Conservation (phyloP, 2,329 filamentous ascomycete species). For the Cytospora mali region DNA sequence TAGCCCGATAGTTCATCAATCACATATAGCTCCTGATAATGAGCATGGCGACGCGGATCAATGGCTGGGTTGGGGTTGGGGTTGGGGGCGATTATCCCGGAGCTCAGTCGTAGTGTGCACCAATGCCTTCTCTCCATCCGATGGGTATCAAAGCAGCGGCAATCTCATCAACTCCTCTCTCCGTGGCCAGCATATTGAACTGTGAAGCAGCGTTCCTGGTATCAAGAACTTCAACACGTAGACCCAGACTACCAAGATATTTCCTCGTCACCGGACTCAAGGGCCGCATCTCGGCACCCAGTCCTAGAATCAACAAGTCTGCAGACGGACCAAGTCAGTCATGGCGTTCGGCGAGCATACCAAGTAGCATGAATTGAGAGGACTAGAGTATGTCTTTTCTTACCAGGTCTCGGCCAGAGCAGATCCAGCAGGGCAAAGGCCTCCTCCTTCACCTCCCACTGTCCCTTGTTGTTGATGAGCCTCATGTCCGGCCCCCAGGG, state of each 20-base stretch:
- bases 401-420: constrained; percentile 87
- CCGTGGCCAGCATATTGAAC: constrained; percentile 94
- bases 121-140: constrained; percentile 71
- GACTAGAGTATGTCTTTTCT: constrained; percentile 37
- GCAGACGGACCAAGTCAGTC: constrained; percentile 20
- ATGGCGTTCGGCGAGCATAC: not conserved
- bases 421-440: constrained; percentile 76
- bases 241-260: constrained; percentile 75
- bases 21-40: not conserved
- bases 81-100: too few species aligned
- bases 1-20: not conserved
- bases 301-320: constrained; percentile 90
- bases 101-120: constrained; percentile 37
- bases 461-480: constrained; percentile 74
- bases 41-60: not conserved
- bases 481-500: constrained; percentile 65
- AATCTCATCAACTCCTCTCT: constrained; percentile 81
- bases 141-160: constrained; percentile 87
- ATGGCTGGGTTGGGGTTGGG: too few species aligned
- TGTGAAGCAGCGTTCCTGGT: constrained; percentile 92
- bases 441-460: constrained; percentile 73
- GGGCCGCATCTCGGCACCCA: constrained; percentile 75
- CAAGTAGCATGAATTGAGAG: not conserved
- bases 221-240: constrained; percentile 86
- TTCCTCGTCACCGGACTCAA: constrained; percentile 74